Base-by-base conservation (phyloP, 768 basidiomycete species). In the Leccinum incarnatum region DNA sequence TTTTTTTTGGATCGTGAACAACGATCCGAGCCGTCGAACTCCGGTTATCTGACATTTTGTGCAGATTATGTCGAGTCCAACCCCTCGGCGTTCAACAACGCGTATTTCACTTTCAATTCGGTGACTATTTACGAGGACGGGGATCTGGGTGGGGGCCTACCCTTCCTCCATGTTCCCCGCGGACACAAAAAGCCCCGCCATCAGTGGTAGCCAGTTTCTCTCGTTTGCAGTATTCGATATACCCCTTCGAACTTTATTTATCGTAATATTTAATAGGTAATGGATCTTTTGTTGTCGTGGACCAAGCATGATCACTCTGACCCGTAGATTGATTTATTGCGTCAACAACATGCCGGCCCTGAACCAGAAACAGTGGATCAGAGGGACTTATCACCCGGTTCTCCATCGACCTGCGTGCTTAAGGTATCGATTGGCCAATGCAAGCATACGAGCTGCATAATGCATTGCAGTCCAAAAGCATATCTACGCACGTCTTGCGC, bases 21-120 rank as follows among this genome's bases (percentile, higher is more conserved):
- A 25, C 2, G 5, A 21, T 23, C 45, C 37, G 0, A 42, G 40
- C 10, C 4, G n/a, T 25, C 1, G 23, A 48, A 48, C 15, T 15
- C 25, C 14, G 46, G 2, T 11, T 42, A 23, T 23, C 23, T 23
- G 4, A 42, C n/a, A 19, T 0, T 0, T 15, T 25, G 12, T 42
- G 0, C 23, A 75, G 73, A 69, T 51, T 72, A 65, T 49, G 78
- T 80, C 12, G 56, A 71, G 58, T 64, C 71, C 45, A 75, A 75
- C 53, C 78, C 79, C 0, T 55, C 54, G 0, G 77, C 77, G 4
- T 80, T 80, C 56, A 4, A 45, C 2, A 65, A 77, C 10, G 77
- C 79, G 5, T 79, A 74, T 60, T 81, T 78, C 58, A 73, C 73
- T 14, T 72, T 81, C 63, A 74, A 74, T 17, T 63, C 69, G 7